Conservation (phyloP, 225 moss, liverwort and hornwort species). For the Antitrichia curtipendula region DNA sequence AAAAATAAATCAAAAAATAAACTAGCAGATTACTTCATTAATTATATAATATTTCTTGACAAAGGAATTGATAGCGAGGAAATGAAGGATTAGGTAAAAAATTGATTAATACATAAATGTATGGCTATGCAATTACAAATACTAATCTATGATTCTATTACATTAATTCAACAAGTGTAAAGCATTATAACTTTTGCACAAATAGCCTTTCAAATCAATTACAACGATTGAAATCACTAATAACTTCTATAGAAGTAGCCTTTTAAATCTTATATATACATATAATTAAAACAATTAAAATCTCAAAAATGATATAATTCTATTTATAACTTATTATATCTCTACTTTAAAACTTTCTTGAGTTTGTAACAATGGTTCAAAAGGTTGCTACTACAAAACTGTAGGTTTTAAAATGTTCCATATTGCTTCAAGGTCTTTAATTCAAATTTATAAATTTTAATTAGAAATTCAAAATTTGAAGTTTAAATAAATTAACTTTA, state of each 20-base stretch:
- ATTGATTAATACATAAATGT: neutral
- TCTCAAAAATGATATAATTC: neutral
- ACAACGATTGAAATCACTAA: neutral
- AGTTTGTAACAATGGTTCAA: neutral
- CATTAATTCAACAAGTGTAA: neutral
- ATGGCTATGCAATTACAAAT: neutral
- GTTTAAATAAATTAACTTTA: neutral
- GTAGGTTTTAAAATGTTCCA: neutral
- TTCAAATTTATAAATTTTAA: too few species aligned
- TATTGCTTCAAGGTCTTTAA: neutral
- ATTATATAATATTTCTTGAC: too few species aligned
- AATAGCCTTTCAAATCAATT: neutral
- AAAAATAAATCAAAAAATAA: too few species aligned
- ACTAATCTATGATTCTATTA: neutral
- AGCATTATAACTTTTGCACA: too few species aligned
- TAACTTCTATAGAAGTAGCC: neutral
- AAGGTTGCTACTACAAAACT: neutral
- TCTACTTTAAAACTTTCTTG: neutral
- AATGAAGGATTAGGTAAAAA: neutral
- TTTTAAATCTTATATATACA: neutral
- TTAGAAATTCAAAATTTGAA: neutral
- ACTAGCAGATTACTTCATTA: neutral
- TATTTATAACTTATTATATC: neutral
- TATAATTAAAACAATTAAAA: neutral
- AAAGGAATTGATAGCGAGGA: neutral